Percentiles rank a stretch among this genome's conserved stretches.
Conservation (phyloP, 2,329 filamentous ascomycete genomes). For the Lasiodiplodia sp. region DNA sequence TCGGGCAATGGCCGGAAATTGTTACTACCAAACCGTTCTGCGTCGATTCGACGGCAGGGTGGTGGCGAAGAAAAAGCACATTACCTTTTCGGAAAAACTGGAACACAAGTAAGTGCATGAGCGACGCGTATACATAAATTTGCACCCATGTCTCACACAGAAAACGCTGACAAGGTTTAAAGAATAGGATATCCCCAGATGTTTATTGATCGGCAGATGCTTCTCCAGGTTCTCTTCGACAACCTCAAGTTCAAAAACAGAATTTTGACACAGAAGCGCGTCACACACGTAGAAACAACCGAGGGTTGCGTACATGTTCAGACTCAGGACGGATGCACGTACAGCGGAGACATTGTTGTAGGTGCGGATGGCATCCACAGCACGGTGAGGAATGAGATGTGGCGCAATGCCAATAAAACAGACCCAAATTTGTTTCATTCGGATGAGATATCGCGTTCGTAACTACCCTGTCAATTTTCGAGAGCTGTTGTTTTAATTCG, state of each 20-base stretch:
- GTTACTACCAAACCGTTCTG: not conserved
- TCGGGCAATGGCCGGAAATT: not conserved
- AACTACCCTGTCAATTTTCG: no score
- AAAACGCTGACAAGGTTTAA: no score
- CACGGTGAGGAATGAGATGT: constrained; percentile 22
- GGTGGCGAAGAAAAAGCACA: no score
- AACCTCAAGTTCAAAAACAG: not conserved
- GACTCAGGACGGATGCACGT: constrained; percentile 17
- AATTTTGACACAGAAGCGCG: not conserved
- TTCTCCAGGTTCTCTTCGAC: no score
- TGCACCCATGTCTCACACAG: no score
- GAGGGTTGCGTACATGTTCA: not conserved
- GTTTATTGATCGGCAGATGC: no score
- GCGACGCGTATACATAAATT: no score
- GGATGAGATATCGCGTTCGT: no score
- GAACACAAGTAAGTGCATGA: no score
- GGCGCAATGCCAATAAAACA: constrained; percentile 30
- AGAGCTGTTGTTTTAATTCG: no score
- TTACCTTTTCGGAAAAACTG: no score
- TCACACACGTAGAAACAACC: not conserved
- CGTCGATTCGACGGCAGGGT: not conserved
- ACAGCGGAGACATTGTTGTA: constrained; percentile 23
- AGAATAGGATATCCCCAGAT: no score
- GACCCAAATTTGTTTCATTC: not conserved
- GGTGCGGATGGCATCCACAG: constrained; percentile 29